phyloP scores from a whole-genome alignment of 768 basidiomycete species.

The Podaxis mareebaensis region DNA sequence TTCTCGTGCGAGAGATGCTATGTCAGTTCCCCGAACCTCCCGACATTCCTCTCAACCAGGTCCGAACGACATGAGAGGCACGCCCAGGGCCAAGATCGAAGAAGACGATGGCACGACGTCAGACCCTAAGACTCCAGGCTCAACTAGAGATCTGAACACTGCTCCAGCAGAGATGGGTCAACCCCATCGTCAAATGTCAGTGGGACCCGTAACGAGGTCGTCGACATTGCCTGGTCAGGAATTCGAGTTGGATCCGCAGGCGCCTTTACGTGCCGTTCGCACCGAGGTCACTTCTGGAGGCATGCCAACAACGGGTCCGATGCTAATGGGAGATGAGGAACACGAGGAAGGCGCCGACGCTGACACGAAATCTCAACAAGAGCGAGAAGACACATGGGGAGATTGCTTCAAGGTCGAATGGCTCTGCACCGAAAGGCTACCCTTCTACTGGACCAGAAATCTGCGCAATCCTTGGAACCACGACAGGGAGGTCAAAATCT shows the following conservation, averaged over 20 bases:
- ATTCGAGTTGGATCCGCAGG: conserved; percentile 41
- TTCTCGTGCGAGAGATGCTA: conserved; percentile 24
- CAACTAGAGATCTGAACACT: conserved; percentile 27
- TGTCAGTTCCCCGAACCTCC: not conserved
- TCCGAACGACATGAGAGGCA: conserved; percentile 29
- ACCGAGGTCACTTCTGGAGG: not conserved
- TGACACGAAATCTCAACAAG: conserved; percentile 20
- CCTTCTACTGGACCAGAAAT: conserved; percentile 77
- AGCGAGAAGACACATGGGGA: conserved; percentile 51
- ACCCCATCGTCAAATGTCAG: conserved; percentile 30
- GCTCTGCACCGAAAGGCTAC: conserved; percentile 68
- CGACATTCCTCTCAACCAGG: conserved; percentile 16
- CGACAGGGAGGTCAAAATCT: conserved; percentile 78
- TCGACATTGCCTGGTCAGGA: not conserved
- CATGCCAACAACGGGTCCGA: not conserved
- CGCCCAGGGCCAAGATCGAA: conserved; percentile 31
- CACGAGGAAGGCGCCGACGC: conserved; percentile 24
- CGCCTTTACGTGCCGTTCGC: conserved; percentile 39
- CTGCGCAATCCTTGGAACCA: conserved; percentile 94
- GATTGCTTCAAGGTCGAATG: conserved; percentile 83
- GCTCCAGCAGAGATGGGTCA: conserved; percentile 57
- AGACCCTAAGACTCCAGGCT: not conserved
- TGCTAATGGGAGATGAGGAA: conserved; percentile 14
- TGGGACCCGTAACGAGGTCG: conserved; percentile 11
- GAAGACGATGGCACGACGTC: conserved; percentile 1